Evolutionary conservation across 2,329 filamentous ascomycete species (phyloP).

Genomic region (Dactylellina sp.): DNA sequence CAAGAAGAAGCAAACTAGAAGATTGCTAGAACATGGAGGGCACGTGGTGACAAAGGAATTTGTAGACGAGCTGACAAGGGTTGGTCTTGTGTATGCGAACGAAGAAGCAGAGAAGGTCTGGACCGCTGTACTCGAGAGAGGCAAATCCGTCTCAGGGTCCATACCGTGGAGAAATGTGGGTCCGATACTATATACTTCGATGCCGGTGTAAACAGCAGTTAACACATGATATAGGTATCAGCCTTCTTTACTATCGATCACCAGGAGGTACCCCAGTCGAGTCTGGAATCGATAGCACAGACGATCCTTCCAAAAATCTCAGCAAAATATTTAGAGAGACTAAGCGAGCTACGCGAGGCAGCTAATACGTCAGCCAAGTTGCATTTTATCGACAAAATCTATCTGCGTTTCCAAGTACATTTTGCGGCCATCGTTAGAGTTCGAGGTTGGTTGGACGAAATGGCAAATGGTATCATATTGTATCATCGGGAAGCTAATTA

Average conservation of each 20-base stretch:
- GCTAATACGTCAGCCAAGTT: conserved; percentile 33
- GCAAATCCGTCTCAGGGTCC: conserved; percentile 5
- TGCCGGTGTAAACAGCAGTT: background rate
- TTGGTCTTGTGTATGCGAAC: conserved; percentile 15
- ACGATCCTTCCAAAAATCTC: conserved; percentile 22
- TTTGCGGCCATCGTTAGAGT: conserved; percentile 24
- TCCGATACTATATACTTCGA: background rate
- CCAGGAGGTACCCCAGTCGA: conserved; percentile 13
- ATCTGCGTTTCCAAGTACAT: conserved; percentile 38
- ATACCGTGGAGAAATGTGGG: conserved; percentile 38
- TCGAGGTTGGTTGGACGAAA: conserved; percentile 19
- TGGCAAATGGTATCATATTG: background rate
- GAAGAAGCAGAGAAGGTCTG: conserved; percentile 42
- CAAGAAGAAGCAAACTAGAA: conserved; percentile 42
- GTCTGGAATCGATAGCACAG: conserved; percentile 38
- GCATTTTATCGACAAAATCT: conserved; percentile 41
- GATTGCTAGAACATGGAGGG: conserved; percentile 26
- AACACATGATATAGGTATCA: conserved; percentile 16
- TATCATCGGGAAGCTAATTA: conserved; percentile 6
- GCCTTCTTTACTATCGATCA: conserved; percentile 10
- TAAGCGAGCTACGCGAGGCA: conserved; percentile 33
- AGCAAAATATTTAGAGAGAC: conserved; percentile 18
- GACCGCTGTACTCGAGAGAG: conserved; percentile 23
- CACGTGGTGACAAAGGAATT: conserved; percentile 31
- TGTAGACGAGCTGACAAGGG: conserved; percentile 5